These are phyloP conservation scores for Marasmius oreades DNA, from an alignment of 1,284 basidiomycete genomes.

Conservation along the genomic window DNA sequence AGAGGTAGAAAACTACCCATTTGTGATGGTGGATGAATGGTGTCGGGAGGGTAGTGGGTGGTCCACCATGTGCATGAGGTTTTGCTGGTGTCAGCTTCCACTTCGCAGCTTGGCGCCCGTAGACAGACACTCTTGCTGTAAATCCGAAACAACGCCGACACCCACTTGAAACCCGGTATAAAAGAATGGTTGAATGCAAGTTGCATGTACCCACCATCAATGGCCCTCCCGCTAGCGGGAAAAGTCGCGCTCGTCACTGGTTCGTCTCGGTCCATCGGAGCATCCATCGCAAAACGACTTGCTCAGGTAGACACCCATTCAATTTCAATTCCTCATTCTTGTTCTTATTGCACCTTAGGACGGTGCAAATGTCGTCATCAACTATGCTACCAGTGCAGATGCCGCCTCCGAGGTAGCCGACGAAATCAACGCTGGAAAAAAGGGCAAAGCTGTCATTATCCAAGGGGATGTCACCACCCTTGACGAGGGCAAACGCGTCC, in stretches of 20 bases:
- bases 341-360: too few relatives aligned
- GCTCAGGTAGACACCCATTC: conserved; percentile 36
- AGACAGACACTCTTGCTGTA: too few relatives aligned
- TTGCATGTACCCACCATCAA: too few relatives aligned
- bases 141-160: too few relatives aligned
- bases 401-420: conserved; percentile 45
- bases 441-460: conserved; percentile 45
- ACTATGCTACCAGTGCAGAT: conserved; percentile 30
- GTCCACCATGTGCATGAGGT: too few relatives aligned
- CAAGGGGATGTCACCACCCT: conserved; percentile 48
- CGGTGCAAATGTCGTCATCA: neutral
- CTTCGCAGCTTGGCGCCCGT: too few relatives aligned
- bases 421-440: conserved; percentile 37
- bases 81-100: too few relatives aligned
- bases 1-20: too few relatives aligned
- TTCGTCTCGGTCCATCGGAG: conserved; percentile 57
- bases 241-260: conserved; percentile 60
- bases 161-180: too few relatives aligned
- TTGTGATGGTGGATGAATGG: too few relatives aligned
- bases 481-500: conserved; percentile 38
- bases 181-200: too few relatives aligned
- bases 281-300: conserved; percentile 48
- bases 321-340: neutral
- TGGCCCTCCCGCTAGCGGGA: conserved; percentile 21
- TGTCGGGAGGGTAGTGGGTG: too few relatives aligned